These are phyloP conservation scores for Veloboletus limbatus DNA, from an alignment of 1,284 basidiomycete genomes.

Conservation along the genomic window DNA sequence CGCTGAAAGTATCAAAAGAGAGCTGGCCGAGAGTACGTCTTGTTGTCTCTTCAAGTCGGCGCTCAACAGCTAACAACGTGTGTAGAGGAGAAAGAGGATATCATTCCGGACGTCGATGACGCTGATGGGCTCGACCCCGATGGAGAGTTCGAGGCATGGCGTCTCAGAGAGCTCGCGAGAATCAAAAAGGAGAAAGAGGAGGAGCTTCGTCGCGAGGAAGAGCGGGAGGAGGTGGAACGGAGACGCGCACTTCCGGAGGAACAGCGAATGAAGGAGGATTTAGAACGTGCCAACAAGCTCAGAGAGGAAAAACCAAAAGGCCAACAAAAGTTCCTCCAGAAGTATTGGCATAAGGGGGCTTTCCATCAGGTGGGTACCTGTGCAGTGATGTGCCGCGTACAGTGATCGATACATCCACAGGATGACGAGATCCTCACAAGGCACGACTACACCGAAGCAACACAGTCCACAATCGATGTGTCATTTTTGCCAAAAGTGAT, in stretches of 20 bases:
- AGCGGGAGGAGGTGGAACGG: constrained; percentile 87
- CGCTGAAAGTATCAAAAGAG: constrained; percentile 81
- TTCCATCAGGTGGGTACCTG: constrained; percentile 79
- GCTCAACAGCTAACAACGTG: constrained; percentile 1
- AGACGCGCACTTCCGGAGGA: constrained; percentile 90
- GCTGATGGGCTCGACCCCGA: constrained; percentile 90
- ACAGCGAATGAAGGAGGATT: constrained; percentile 85
- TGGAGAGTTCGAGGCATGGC: constrained; percentile 95
- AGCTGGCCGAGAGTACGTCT: constrained; percentile 75
- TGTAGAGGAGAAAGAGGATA: constrained; percentile 81
- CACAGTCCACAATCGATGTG: constrained; percentile 83
- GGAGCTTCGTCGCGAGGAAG: constrained; percentile 71
- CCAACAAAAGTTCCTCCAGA: constrained; percentile 91
- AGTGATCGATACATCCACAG: constrained; percentile 38
- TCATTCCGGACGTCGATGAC: constrained; percentile 89
- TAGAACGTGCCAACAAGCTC: constrained; percentile 78
- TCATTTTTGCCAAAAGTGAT: constrained; percentile 88
- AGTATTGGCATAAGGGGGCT: constrained; percentile 99
- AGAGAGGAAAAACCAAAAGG: constrained; percentile 85
- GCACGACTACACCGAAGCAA: constrained; percentile 88
- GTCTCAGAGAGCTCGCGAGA: constrained; percentile 85
- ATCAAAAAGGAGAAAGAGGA: constrained; percentile 92
- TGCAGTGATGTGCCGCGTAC: not conserved
- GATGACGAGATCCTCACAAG: constrained; percentile 85
- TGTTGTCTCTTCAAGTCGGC: not conserved